These are phyloP conservation scores for Chrysosporium queenslandicum DNA, from an alignment of 2,329 filamentous ascomycete genomes.

Conservation along the genomic window DNA sequence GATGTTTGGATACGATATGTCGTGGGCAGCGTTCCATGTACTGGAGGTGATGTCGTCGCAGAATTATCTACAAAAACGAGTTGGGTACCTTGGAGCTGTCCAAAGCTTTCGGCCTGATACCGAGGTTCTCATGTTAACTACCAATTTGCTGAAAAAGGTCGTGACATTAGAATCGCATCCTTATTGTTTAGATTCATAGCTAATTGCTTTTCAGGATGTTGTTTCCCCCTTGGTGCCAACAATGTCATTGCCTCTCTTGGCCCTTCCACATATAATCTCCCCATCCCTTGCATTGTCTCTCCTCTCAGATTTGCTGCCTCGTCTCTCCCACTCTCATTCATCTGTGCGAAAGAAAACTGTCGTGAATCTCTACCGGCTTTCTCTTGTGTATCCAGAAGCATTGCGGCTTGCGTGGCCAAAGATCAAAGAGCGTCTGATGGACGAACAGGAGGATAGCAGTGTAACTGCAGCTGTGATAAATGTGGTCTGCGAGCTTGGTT, in stretches of 20 bases:
- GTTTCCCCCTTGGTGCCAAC: slow-evolving; percentile 64
- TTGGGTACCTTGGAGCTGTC: slow-evolving; percentile 87
- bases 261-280: slow-evolving; percentile 90
- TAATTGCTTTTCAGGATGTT: slow-evolving; percentile 28
- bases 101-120: slow-evolving; percentile 95
- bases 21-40: slow-evolving; percentile 96
- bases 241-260: slow-evolving; percentile 75
- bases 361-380: slow-evolving; percentile 84
- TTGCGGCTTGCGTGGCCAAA: slow-evolving; percentile 90
- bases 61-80: slow-evolving; percentile 89
- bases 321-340: slow-evolving; percentile 75
- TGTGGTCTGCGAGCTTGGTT: slow-evolving; percentile 90
- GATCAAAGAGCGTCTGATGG: slow-evolving; percentile 87
- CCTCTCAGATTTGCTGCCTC: slow-evolving; percentile 73
- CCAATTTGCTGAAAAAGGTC: slow-evolving; percentile 91
- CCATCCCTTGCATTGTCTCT: slow-evolving; percentile 84
- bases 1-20: slow-evolving; percentile 99
- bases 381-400: slow-evolving; percentile 92
- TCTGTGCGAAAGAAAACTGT: slow-evolving; percentile 91
- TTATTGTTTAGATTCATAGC: neutral
- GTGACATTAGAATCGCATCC: neutral
- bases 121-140: slow-evolving; percentile 93
- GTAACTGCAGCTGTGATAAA: slow-evolving; percentile 95
- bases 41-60: slow-evolving; percentile 96
- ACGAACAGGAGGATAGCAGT: slow-evolving; percentile 78